Evolutionary conservation across 2,329 filamentous ascomycete genomes (phyloP), one percentile per base, ranked within the genome.

Genomic region (Anthostomella pinea): DNA sequence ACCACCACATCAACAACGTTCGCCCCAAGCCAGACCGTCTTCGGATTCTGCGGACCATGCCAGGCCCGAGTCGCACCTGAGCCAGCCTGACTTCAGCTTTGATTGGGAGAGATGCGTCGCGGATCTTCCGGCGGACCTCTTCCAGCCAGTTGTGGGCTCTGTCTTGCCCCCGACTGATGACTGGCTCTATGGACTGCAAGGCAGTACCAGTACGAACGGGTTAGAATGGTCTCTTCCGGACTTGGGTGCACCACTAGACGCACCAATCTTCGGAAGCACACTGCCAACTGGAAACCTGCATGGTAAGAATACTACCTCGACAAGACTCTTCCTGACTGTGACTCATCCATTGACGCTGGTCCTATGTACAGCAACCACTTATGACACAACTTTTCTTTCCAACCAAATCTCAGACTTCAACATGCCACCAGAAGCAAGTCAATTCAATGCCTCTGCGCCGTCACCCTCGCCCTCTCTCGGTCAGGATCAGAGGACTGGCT

Each of bases 401-500:
- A 49, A 52, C 38, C 39, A 45, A 20, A 33, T 45, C 26, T 25
- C 37, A 6, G 16, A 37, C 41, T 28, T 39, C 25, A 39, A 33
- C 21, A 42, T 45, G 40, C 39, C 43, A 34, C 41, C 42, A 8
- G 18, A 24, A 27, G 17, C 28, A 32, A 38, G 29, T 27, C 42
- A 38, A 33, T 33, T 30, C 28, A 37, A 42, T 32, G 43, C 35
- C 35, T 44, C 36, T 37, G 42, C 46, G 30, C 38, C 48, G 25
- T 38, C 48, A 4, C 37, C 43, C 8, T 28, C 38, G 14, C 10
- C 32, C 32, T 42, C 20, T 23, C 48, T 34, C 43, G 49, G 24
- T 49, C 53, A 34, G 46, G 48, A 24, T 33, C 48, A n/a, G 44
- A 46, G 15, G 48, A 52, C 41, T 37, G 57, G 13, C 49, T 66